Conservation (phyloP, 2,329 filamentous ascomycete species). For the Colletotrichum echinochloae region DNA sequence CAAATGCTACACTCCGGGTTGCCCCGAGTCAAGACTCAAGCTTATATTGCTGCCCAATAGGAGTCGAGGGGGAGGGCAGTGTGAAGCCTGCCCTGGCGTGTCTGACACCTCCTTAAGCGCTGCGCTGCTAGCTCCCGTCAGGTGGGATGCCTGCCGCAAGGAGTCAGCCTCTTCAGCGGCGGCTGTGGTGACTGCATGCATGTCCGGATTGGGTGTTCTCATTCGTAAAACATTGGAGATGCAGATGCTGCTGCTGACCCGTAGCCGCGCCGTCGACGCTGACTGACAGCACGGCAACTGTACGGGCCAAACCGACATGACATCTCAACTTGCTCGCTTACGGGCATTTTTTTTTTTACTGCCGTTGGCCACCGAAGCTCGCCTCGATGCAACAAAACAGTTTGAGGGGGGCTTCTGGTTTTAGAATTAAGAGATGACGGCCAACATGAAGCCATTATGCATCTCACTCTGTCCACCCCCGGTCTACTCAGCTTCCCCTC, state of each 20-base stretch:
- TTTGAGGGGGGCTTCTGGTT: conserved; percentile 17
- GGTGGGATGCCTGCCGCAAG: conserved; percentile 26
- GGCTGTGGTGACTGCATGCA: background rate
- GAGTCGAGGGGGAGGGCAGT: conserved; percentile 9
- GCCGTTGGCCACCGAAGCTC: conserved; percentile 21
- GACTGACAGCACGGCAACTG: too few species aligned
- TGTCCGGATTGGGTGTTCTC: conserved; percentile 1
- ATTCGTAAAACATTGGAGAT: background rate
- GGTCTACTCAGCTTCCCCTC: background rate
- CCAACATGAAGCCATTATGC: conserved; percentile 23
- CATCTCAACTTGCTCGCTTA: conserved; percentile 33
- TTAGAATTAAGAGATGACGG: conserved; percentile 38
- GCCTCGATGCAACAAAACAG: conserved; percentile 25
- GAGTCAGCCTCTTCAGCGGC: conserved; percentile 3
- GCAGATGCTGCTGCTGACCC: background rate
- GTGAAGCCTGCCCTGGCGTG: conserved; percentile 37
- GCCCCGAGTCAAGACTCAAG: conserved; percentile 29
- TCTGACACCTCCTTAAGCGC: conserved; percentile 35
- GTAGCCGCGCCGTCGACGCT: background rate
- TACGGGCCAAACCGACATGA: conserved; percentile 14
- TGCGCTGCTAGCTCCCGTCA: conserved; percentile 36
- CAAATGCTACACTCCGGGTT: background rate
- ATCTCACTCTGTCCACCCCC: background rate
- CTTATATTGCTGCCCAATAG: conserved; percentile 5
- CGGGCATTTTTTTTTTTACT: too few species aligned